Conservation (phyloP, 2,329 filamentous ascomycete species). For the Chaetomium globosum region DNA sequence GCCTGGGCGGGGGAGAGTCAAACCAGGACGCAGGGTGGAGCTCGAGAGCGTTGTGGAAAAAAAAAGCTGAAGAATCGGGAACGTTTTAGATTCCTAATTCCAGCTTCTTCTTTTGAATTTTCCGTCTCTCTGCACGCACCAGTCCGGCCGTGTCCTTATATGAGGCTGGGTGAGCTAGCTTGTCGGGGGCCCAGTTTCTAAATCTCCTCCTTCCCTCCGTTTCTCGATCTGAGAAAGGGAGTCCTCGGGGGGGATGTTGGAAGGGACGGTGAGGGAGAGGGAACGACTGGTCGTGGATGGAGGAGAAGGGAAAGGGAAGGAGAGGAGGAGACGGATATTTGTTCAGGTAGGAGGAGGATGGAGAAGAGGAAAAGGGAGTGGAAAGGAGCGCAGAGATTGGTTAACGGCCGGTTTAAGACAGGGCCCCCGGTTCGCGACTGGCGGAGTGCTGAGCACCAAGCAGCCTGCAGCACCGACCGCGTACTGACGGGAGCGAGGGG, state of each 20-base stretch:
- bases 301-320: conserved; percentile 43
- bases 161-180: conserved; percentile 36
- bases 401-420: conserved; percentile 51
- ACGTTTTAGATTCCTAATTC: conserved; percentile 26
- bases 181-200: conserved; percentile 39
- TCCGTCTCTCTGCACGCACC: conserved; percentile 31
- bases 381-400: conserved; percentile 50
- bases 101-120: conserved; percentile 20
- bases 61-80: conserved; percentile 26
- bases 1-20: conserved; percentile 33
- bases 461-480: conserved; percentile 35
- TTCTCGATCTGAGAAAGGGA: conserved; percentile 41
- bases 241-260: conserved; percentile 41
- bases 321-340: conserved; percentile 50
- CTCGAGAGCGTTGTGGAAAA: conserved; percentile 30
- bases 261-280: conserved; percentile 55
- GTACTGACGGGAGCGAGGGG: conserved; percentile 29
- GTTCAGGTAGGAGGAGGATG: conserved; percentile 55
- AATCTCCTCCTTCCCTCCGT: conserved; percentile 43
- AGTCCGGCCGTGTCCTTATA: conserved; percentile 38
- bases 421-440: conserved; percentile 37
- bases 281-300: conserved; percentile 57
- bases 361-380: conserved; percentile 58
- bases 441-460: conserved; percentile 36
- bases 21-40: conserved; percentile 29